Evolutionary conservation across 345 rosid species (phyloP), one percentile per base, ranked within the genome.

Genomic region (Citrus inodora): DNA sequence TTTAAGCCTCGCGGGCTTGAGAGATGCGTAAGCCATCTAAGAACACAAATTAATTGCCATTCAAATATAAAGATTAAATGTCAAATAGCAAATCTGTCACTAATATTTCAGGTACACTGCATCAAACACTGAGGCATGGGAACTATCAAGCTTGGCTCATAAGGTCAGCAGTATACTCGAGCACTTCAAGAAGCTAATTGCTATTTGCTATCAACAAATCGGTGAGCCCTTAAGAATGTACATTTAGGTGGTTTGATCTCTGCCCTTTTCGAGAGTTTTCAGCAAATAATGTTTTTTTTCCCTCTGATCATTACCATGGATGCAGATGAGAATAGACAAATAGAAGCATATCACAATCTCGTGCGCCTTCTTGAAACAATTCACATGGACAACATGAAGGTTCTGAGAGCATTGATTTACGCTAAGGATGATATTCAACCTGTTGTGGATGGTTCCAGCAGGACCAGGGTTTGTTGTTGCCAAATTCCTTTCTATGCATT

Each of bases 91-190:
- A 24, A 11, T 19, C 46, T 67, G 55, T 69, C 32, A 30, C 37
- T 56, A 4, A 13, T 16, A 24, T 53, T n/a, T 28, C 75, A 88
- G 91, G 80, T 75, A 82, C 70, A 70, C 53, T n/a, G 60, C 88
- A 61, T 81, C 84, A 68, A 80, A 84, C 5, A 67, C 84, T 2
- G 88, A 87, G 68, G 82, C 86, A 70, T 87, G 90, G 90, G 90
- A 87, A 71, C 65, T 85, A 22, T 82, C 90, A 37, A 85, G 84
- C 80, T 78, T 85, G 85, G 82, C 87, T 25, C 85, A 87, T 62
- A 87, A 81, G 73, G 75, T 87, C 75, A 60, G 61, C 53, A 86
- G 79, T 72, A 86, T 88, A 58, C 81, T 81, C 21, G 79, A 75
- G 66, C 91, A 83, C 80, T 89, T 88, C 46, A 66, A 42, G 85